Evolutionary conservation across 129 eudicot species (phyloP).

Genomic region (Pulicaria dysenterica): DNA sequence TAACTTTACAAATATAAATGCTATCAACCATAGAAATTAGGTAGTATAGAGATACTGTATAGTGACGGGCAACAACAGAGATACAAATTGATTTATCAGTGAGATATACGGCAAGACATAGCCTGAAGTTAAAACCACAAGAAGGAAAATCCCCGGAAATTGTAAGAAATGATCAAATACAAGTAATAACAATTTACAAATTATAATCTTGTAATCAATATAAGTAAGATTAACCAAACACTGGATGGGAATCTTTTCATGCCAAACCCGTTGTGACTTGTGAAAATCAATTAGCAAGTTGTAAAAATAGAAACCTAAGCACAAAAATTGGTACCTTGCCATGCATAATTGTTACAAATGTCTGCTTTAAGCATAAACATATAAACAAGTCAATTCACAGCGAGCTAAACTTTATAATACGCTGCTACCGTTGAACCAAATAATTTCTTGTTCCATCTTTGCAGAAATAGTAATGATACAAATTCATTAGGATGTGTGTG

Average conservation of each 20-base stretch:
- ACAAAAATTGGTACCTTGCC: background rate
- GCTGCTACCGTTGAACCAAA: background rate
- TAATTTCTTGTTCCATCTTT: background rate
- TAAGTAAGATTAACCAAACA: conserved; percentile 3
- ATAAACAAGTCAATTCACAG: background rate
- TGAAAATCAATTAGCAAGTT: background rate
- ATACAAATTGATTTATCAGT: background rate
- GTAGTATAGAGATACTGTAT: background rate
- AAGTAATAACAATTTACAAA: background rate
- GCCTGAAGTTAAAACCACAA: no score
- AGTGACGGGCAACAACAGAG: background rate
- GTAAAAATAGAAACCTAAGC: background rate
- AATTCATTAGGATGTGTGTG: background rate
- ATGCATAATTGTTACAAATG: background rate
- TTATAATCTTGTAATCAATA: background rate
- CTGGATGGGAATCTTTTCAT: background rate
- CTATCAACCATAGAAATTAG: background rate
- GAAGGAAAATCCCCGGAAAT: no score
- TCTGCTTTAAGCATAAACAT: background rate
- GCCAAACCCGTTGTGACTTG: background rate
- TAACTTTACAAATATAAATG: background rate
- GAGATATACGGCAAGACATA: background rate
- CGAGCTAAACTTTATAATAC: background rate
- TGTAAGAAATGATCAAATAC: no score
- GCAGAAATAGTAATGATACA: background rate